Conservation (phyloP, 441 rosid genomes). For the Gossypium lobatum region DNA sequence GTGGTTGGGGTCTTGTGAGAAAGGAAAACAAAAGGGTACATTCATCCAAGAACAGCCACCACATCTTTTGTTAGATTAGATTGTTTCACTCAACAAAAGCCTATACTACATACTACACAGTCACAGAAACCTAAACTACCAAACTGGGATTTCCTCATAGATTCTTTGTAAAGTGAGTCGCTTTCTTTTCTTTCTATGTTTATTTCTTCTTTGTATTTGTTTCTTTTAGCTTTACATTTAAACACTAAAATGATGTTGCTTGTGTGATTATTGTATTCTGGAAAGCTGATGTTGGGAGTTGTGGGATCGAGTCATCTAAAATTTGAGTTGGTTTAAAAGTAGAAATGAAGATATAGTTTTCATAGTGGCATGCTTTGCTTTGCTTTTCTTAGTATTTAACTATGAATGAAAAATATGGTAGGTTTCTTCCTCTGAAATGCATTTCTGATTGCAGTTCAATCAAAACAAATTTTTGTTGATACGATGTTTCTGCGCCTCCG, state of each 20-base stretch:
- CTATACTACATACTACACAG: background rate
- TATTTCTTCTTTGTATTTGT: background rate
- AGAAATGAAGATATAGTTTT: slow-evolving; percentile 16
- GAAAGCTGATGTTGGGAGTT: slow-evolving; percentile 27
- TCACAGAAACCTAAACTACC: slow-evolving; percentile 13
- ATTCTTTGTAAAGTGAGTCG: slow-evolving; percentile 30
- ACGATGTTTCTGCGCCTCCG: slow-evolving; percentile 54
- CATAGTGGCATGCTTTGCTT: slow-evolving; percentile 4
- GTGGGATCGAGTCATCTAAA: slow-evolving; percentile 26
- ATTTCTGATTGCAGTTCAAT: slow-evolving; percentile 50
- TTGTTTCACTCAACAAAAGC: slow-evolving; percentile 20
- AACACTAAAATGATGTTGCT: slow-evolving; percentile 18
- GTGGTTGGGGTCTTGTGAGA: slow-evolving; percentile 22
- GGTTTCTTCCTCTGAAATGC: slow-evolving; percentile 51
- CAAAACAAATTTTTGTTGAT: slow-evolving; percentile 50
- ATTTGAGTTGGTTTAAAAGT: slow-evolving; percentile 15
- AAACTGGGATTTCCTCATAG: slow-evolving; percentile 21
- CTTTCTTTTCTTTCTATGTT: slow-evolving; percentile 14
- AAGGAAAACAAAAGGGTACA: slow-evolving; percentile 21
- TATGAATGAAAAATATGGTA: slow-evolving; percentile 25
- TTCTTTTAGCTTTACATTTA: background rate
- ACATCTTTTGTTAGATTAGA: slow-evolving; percentile 16
- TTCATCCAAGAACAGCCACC: slow-evolving; percentile 19
- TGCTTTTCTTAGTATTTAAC: background rate
- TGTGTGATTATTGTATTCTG: slow-evolving; percentile 14